Conservation (phyloP, 768 basidiomycete genomes). For the Tephrocybe sp. region DNA sequence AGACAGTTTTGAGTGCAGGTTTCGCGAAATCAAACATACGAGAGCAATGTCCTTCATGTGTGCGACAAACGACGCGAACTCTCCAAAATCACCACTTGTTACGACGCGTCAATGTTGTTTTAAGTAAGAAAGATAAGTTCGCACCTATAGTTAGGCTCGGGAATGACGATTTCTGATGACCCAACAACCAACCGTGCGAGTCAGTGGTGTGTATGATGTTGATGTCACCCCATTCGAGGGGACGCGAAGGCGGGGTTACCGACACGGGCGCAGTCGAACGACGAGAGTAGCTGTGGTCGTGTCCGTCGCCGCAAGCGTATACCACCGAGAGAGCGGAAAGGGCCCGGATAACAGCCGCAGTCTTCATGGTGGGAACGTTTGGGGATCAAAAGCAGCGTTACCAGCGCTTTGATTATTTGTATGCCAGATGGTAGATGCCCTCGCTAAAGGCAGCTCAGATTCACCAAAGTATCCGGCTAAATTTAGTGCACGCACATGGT, state of each 20-base stretch:
- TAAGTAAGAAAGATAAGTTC: constrained; percentile 7
- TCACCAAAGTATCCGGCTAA: background rate
- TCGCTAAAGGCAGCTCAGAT: no score
- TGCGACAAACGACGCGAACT: constrained; percentile 81
- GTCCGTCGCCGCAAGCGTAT: constrained; percentile 11
- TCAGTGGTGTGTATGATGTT: constrained; percentile 89
- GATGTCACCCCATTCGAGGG: constrained; percentile 85
- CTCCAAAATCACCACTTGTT: constrained; percentile 63
- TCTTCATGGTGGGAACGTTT: constrained; percentile 4
- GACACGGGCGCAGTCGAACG: constrained; percentile 37
- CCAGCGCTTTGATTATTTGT: background rate
- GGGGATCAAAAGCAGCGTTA: background rate
- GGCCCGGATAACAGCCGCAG: background rate
- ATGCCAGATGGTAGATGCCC: background rate
- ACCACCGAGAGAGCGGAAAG: constrained; percentile 7
- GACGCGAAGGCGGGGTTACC: constrained; percentile 58
- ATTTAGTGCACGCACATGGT: background rate
- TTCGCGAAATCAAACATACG: constrained; percentile 28
- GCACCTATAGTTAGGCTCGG: constrained; percentile 79
- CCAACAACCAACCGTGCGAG: constrained; percentile 70
- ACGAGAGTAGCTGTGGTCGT: constrained; percentile 27
- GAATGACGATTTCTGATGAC: constrained; percentile 73
- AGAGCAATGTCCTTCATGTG: constrained; percentile 79
- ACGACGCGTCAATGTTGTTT: background rate
- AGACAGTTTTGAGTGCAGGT: background rate